Evolutionary conservation across 2,329 filamentous ascomycete species (phyloP), one percentile per base, ranked within the genome.

Genomic region (Trichoderma sp.): DNA sequence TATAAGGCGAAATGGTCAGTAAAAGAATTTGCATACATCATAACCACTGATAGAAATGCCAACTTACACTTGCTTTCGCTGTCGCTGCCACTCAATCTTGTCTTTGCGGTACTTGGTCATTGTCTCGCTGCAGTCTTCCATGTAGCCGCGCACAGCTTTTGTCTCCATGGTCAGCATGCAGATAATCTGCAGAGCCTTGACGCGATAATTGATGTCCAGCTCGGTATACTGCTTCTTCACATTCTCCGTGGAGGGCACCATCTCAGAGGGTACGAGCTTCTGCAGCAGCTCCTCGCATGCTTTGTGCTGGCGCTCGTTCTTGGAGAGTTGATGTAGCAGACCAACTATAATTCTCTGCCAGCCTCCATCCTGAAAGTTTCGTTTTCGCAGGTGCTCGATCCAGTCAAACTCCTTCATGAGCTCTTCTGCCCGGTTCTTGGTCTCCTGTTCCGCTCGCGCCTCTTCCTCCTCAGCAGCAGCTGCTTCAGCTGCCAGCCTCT

Each of bases 101-200:
- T 96, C 92, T 80, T 99, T 99, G 61, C 96, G 90, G 76, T 96
- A 93, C 67, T 90, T 89, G 1, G 96, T 99, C 94, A 98, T 97
- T 66, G 93, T 92, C 76, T 95, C 92, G 72, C 92, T 93, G 81
- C 94, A 97, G 72, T 95, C 91, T 73, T 97, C 93, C 84, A 99
- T 91, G 77, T 96, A 97, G 19, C 89, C 90, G 65, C 95, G 90
- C 73, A 98, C 88, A 2, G 92, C 90, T 77, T 93, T 94, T 0
- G 96, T 97, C 75, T 94, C 91, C 68, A 94, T 86, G 2, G 92
- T 94, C 71, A 98, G 84, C 83, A 95, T 90, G 78, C 93, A 93
- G 68, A 97, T 88, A 43, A 96, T 91, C 77, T 97, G 92, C 57
- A 99, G 84, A 27, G 91, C 91, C 72, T 90, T 87, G 49, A 95